Evolutionary conservation across 768 basidiomycete genomes (phyloP).

Genomic region (Thelephora aurantiotincta): DNA sequence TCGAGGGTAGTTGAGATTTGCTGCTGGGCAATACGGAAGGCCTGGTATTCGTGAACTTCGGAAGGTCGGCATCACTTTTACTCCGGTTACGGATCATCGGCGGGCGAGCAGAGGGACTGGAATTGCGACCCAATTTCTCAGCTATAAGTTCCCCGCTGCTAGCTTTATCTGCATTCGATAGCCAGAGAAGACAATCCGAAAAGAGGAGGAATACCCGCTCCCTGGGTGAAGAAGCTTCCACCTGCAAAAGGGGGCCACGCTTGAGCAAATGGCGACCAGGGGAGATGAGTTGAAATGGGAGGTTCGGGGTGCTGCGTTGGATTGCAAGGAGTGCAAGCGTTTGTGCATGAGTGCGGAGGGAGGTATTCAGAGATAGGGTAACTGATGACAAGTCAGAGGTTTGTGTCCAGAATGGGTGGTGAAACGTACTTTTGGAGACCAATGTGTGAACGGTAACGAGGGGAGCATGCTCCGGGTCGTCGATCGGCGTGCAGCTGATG

Average conservation of each 20-base stretch:
- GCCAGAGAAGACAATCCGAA: conserved; percentile 71
- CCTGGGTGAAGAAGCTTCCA: conserved; percentile 35
- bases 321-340: conserved; percentile 64
- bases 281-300: conserved; percentile 64
- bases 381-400: conserved; percentile 29
- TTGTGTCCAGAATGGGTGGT: conserved; percentile 1
- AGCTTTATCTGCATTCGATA: conserved; percentile 37
- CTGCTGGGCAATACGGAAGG: conserved; percentile 12
- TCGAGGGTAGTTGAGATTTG: background rate
- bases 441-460: conserved; percentile 46
- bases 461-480: conserved; percentile 53
- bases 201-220: conserved; percentile 70
- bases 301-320: conserved; percentile 60
- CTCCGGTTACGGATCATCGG: conserved; percentile 32
- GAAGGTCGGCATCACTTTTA: conserved; percentile 47
- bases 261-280: conserved; percentile 75
- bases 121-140: background rate
- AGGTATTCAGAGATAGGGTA: conserved; percentile 63
- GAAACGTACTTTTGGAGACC: conserved; percentile 56
- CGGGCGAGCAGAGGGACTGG: conserved; percentile 10
- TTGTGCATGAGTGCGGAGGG: conserved; percentile 64
- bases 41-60: conserved; percentile 10
- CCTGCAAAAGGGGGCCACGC: conserved; percentile 46
- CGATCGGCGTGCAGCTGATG: conserved; percentile 45
- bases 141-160: background rate